Evolutionary conservation across 176 grass and related monocot genomes (phyloP), one percentile per base, ranked within the genome.

Genomic region (Zoysia pacifica): DNA sequence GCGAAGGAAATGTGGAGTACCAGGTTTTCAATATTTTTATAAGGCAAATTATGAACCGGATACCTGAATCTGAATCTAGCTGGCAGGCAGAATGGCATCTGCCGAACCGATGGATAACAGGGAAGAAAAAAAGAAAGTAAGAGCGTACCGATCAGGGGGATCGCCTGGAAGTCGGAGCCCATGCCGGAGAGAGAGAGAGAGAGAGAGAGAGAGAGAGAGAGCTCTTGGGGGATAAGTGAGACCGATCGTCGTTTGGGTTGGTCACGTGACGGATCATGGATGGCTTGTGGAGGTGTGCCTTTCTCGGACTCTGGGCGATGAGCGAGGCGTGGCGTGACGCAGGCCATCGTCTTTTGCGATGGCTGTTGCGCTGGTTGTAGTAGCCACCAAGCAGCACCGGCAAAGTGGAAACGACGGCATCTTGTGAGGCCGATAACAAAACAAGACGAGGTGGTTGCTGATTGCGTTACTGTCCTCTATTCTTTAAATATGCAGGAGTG

Each of bases 81-180:
- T 72, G 19, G 51, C 9, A 43, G n/a, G n/a, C n/a, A n/a, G n/a
- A 71, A 52, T 7, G 75, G 35, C 42, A 77, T 56, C 75, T 19
- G 6, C 9, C 6, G 8, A 54, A 9, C 1, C 12, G 46, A 77
- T 36, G 4, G 10, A 46, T 38, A 64, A 1, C 45, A 64, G 66
- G 0, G 13, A 69, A 2, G 2, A 39, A 11, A 2, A 28, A 70
- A 37, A 2, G 4, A 9, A 28, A 28, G 28, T 58, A 7, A 4
- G 2, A 8, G 10, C 80, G 4, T 91, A 95, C 93, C 93, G 14
- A 95, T 92, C 61, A 95, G 74, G 39, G 93, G 90, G 38, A 95
- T 95, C 35, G 87, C 69, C 75, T 86, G 89, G 90, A 95, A 95
- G 67, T 86, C 87, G 87, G 87, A 92, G 43, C 74, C 87, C 93